Conservation (phyloP, 805 yeast genomes). For the Huiozyma sinensis region DNA sequence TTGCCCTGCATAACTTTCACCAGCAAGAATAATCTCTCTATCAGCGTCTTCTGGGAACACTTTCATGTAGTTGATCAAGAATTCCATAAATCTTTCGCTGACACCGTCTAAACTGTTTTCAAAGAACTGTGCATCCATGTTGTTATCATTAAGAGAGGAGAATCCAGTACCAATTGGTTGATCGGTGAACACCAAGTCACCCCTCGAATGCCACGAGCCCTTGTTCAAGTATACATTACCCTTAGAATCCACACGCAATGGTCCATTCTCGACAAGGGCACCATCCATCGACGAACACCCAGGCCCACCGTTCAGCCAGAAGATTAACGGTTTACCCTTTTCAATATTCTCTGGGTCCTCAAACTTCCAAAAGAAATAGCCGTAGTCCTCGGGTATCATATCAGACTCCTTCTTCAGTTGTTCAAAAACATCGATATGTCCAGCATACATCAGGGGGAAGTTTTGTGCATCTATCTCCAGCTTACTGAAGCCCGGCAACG, state of each 20-base stretch:
- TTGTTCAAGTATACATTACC: constrained; percentile 42
- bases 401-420: constrained; percentile 15
- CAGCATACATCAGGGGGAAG: constrained; percentile 43
- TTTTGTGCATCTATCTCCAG: constrained; percentile 8
- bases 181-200: constrained; percentile 77
- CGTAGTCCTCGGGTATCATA: constrained; percentile 5
- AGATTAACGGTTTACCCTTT: constrained; percentile 35
- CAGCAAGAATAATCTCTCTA: constrained; percentile 70
- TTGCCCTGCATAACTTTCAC: constrained; percentile 96
- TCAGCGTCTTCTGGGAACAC: constrained; percentile 60
- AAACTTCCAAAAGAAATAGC: constrained; percentile 71
- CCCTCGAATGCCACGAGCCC: constrained; percentile 78
- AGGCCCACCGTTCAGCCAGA: constrained; percentile 98
- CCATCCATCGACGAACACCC: constrained; percentile 99
- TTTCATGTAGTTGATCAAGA: constrained; percentile 54
- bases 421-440: constrained; percentile 38
- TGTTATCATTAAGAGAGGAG: constrained; percentile 41
- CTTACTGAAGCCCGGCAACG: constrained; percentile 21
- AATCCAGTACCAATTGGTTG: constrained; percentile 95
- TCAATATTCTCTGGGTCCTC: constrained; percentile 10
- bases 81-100: constrained; percentile 49
- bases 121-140: constrained; percentile 22
- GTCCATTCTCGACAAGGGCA: constrained; percentile 86
- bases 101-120: constrained; percentile 47
- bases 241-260: constrained; percentile 50